Percentiles rank a stretch among this genome's conserved stretches.
phyloP scores from a whole-genome alignment of 805 yeast genomes.

The Crinitomyces ghanaensis region DNA sequence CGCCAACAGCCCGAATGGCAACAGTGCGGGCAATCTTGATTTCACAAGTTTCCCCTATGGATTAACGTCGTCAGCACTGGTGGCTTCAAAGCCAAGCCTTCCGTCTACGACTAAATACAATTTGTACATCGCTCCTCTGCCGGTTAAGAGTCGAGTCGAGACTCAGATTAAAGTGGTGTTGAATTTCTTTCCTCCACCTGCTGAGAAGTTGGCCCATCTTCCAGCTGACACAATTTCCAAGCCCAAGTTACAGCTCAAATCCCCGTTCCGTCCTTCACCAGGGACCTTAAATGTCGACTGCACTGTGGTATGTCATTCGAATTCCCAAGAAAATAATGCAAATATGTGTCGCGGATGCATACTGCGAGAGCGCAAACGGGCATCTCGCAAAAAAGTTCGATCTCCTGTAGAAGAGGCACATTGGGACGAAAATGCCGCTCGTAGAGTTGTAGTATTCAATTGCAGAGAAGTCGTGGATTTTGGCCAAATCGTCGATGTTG shows the following conservation, averaged over 20 bases:
- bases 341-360: constrained; percentile 82
- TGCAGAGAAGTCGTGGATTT: constrained; percentile 77
- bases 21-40: no score
- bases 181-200: constrained; percentile 63
- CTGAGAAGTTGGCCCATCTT: constrained; percentile 58
- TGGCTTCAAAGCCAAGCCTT: no score
- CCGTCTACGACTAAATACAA: no score
- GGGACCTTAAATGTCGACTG: constrained; percentile 47
- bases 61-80: no score
- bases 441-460: constrained; percentile 82
- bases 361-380: constrained; percentile 87
- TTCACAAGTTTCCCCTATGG: no score
- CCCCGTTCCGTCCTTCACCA: constrained; percentile 18
- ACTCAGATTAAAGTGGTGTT: constrained; percentile 80
- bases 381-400: constrained; percentile 82
- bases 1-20: no score
- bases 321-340: constrained; percentile 38
- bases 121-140: constrained; percentile 44
- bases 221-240: constrained; percentile 85
- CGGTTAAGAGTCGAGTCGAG: constrained; percentile 81
- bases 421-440: constrained; percentile 64
- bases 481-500: constrained; percentile 19
- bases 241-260: constrained; percentile 60
- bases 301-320: constrained; percentile 52
- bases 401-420: constrained; percentile 60